phyloP scores from a whole-genome alignment of 495 filamentous ascomycete genomes.

The Niebla homalea region DNA sequence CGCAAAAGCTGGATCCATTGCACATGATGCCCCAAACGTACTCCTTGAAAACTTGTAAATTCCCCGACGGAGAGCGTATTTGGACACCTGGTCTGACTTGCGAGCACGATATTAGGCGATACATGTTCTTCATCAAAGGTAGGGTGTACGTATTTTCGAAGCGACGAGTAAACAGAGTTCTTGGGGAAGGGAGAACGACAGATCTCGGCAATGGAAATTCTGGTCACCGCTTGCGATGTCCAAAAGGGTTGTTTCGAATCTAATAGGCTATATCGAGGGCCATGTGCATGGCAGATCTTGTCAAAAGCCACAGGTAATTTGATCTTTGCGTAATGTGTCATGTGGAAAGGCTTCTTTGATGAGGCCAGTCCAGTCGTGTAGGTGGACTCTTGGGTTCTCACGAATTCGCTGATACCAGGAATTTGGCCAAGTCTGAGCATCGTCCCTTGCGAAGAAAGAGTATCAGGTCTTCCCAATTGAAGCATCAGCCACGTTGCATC shows the following conservation, averaged over 20 bases:
- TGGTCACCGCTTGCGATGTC: constrained; percentile 12
- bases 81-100: constrained; percentile 37
- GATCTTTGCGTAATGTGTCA: constrained; percentile 21
- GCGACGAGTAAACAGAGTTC: constrained; percentile 12
- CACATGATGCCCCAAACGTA: constrained; percentile 29
- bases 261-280: constrained; percentile 21
- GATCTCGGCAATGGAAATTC: constrained; percentile 20
- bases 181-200: constrained; percentile 18
- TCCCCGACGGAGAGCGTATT: constrained; percentile 32
- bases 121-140: constrained; percentile 24
- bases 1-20: constrained; percentile 37
- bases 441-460: background rate
- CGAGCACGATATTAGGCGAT: constrained; percentile 42
- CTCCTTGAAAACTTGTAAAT: constrained; percentile 35
- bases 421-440: background rate
- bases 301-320: constrained; percentile 19
- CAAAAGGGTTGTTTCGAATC: constrained; percentile 16
- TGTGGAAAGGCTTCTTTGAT: constrained; percentile 23
- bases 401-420: background rate
- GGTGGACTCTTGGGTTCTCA: background rate
- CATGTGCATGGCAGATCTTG: constrained; percentile 18
- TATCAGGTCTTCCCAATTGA: background rate
- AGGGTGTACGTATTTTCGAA: constrained; percentile 11
- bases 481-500: constrained; percentile 32
- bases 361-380: constrained; percentile 24